phyloP scores from a whole-genome alignment of 306 rosid species.

The Prinsepia uniflora region DNA sequence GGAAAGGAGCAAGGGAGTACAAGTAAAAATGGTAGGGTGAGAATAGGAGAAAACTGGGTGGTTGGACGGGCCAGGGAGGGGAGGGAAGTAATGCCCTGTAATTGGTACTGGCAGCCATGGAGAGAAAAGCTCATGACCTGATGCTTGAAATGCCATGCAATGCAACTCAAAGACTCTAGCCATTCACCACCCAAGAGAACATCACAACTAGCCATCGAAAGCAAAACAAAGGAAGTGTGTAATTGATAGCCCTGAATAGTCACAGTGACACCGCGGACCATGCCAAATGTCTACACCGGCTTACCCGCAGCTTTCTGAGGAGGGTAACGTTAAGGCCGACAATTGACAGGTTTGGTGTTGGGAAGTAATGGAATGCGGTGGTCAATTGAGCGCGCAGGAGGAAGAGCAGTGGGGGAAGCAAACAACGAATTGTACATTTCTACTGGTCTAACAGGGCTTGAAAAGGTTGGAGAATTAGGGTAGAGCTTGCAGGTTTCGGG shows the following conservation, averaged over 20 bases:
- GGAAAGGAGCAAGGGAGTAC: no score
- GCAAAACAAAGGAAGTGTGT: no score
- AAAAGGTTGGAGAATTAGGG: no score
- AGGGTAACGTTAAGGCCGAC: no score
- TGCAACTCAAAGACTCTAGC: background rate
- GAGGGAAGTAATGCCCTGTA: background rate
- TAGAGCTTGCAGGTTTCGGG: no score
- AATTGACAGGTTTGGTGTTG: no score
- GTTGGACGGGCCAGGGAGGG: rapidly evolving
- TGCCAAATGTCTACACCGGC: background rate
- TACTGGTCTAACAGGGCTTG: no score
- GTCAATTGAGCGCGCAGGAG: no score
- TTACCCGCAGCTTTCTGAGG: no score
- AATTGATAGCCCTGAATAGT: rapidly evolving
- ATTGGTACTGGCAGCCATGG: rapidly evolving
- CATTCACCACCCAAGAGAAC: rapidly evolving
- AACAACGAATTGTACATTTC: no score
- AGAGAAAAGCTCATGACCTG: background rate
- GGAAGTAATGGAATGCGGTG: no score
- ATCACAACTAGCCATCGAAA: rapidly evolving
- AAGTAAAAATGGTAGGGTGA: rapidly evolving
- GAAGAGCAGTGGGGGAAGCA: no score
- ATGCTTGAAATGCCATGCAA: background rate
- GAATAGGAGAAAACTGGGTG: rapidly evolving
- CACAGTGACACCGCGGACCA: background rate